Evolutionary conservation across 371 early-diverging fungal genomes (phyloP).

Genomic region (Mucor irregularis): DNA sequence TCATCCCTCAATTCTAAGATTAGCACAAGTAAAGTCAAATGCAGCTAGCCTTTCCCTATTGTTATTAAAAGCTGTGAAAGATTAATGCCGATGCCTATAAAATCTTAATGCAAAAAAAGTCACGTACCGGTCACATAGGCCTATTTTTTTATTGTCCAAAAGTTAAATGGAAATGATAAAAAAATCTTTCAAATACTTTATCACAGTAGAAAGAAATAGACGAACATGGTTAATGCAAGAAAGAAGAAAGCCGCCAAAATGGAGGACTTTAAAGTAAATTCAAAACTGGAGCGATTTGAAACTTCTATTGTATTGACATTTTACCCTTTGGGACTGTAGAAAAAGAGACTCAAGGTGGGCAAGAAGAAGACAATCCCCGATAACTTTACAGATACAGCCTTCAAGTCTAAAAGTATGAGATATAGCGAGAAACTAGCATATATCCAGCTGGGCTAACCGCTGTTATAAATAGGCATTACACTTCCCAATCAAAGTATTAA

Average conservation of each 20-base stretch:
- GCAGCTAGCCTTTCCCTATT: too few species aligned
- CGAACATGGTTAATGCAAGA: slow-evolving; percentile 69
- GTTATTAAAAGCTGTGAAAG: too few species aligned
- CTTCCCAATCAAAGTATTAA: slow-evolving; percentile 77
- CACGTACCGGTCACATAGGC: too few species aligned
- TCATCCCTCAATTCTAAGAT: too few species aligned
- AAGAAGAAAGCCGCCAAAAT: slow-evolving; percentile 77
- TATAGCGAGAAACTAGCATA: background rate
- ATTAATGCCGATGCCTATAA: too few species aligned
- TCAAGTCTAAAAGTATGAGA: slow-evolving; percentile 72
- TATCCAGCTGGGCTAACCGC: background rate
- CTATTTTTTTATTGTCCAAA: too few species aligned
- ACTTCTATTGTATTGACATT: background rate
- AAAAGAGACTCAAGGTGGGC: slow-evolving; percentile 92
- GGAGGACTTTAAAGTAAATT: slow-evolving; percentile 75
- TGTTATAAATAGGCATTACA: slow-evolving; percentile 64
- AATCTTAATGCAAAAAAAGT: too few species aligned
- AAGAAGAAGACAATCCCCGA: slow-evolving; percentile 79
- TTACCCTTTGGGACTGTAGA: slow-evolving; percentile 41
- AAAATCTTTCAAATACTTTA: too few species aligned
- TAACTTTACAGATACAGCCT: slow-evolving; percentile 84
- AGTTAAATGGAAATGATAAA: too few species aligned
- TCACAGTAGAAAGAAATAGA: too few species aligned
- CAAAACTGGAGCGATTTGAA: background rate
- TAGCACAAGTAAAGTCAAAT: too few species aligned